These are phyloP conservation scores for Apophysomyces trapeziformis DNA, from an alignment of 371 early-diverging fungal species.

Conservation along the genomic window DNA sequence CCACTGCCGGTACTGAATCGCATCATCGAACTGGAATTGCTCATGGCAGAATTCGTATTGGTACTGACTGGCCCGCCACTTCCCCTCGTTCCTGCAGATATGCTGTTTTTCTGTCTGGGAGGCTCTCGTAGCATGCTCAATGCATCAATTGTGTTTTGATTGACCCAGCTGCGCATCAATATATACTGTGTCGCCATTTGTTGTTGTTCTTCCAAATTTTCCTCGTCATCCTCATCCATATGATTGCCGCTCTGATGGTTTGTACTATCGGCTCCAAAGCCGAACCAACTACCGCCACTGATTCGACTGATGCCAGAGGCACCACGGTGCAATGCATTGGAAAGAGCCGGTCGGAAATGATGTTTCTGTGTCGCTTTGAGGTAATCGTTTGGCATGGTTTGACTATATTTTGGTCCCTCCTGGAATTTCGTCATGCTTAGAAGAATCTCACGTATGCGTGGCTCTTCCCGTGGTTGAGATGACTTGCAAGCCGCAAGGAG, in stretches of 20 bases:
- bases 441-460: constrained; percentile 57
- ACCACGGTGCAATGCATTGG: constrained; percentile 58
- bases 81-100: neutral
- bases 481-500: constrained; percentile 68
- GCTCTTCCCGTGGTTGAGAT: constrained; percentile 51
- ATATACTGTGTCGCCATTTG: constrained; percentile 66
- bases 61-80: constrained; percentile 22
- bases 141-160: constrained; percentile 72
- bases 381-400: constrained; percentile 53
- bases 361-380: constrained; percentile 62
- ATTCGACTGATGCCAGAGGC: constrained; percentile 55
- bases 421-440: constrained; percentile 60
- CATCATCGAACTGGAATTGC: constrained; percentile 30
- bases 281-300: constrained; percentile 49
- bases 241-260: constrained; percentile 9
- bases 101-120: constrained; percentile 45
- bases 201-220: constrained; percentile 35
- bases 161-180: constrained; percentile 48
- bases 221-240: constrained; percentile 18
- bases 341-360: constrained; percentile 57
- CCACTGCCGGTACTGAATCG: constrained; percentile 26
- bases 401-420: constrained; percentile 64
- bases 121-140: constrained; percentile 68
- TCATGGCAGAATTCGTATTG: constrained; percentile 25
- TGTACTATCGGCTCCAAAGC: constrained; percentile 20